phyloP scores from a whole-genome alignment of 495 filamentous ascomycete species.

The Penicillium chermesinum region DNA sequence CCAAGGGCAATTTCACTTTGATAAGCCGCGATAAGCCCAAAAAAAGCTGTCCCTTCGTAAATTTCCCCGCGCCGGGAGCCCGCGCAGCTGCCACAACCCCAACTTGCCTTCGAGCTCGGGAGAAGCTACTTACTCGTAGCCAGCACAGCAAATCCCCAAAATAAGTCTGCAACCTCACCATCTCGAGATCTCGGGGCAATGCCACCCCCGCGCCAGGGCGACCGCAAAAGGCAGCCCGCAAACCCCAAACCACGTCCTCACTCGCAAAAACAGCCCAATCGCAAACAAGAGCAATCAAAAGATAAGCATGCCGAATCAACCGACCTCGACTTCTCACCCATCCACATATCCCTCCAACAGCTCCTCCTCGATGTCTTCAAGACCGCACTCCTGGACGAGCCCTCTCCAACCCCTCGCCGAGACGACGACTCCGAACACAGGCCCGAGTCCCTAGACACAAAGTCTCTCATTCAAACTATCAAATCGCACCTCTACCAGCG shows the following conservation, averaged over 20 bases:
- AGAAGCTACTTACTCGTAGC: too few species aligned
- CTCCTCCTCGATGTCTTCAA: conserved; percentile 72
- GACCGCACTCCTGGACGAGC: conserved; percentile 44
- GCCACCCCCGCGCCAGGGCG: conserved; percentile 6
- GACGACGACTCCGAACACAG: conserved; percentile 6
- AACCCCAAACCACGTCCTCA: conserved; percentile 7
- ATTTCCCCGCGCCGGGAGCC: conserved; percentile 1
- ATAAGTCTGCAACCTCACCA: background rate
- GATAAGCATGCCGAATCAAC: conserved; percentile 8
- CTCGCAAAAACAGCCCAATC: conserved; percentile 13
- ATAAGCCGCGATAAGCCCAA: conserved; percentile 19
- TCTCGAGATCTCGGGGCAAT: conserved; percentile 3
- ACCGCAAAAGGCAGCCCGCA: conserved; percentile 7
- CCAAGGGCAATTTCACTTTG: conserved; percentile 18
- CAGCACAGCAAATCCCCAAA: background rate
- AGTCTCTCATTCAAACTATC: conserved; percentile 63
- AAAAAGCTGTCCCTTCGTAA: conserved; percentile 6
- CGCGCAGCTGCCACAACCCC: background rate
- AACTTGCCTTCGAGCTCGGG: background rate
- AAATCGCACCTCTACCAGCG: conserved; percentile 80
- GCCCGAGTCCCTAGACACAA: conserved; percentile 34
- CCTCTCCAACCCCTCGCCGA: background rate
- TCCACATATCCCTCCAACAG: conserved; percentile 60
- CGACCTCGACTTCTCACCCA: conserved; percentile 25
- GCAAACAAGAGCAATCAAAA: conserved; percentile 10